Evolutionary conservation across 2,329 filamentous ascomycete genomes (phyloP), one percentile per base, ranked within the genome.

Genomic region (Diaporthe sp.): DNA sequence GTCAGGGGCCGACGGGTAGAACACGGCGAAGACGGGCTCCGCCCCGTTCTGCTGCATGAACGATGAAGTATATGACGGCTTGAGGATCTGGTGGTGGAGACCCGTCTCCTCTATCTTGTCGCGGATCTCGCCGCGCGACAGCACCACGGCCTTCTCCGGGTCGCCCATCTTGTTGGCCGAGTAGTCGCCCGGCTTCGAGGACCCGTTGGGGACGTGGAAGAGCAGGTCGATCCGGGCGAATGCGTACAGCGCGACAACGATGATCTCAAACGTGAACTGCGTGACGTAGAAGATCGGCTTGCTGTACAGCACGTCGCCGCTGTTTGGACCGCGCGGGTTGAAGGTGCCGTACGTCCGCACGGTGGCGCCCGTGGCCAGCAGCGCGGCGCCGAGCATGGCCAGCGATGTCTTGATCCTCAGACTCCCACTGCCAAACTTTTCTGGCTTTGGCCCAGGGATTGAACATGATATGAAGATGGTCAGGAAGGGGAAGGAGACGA

Each of bases 261-360:
- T 64, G 9, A 81, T 74, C 55, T 84, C 83, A 5, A 84, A 76
- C 8, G 78, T 74, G 72, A 84, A 85, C 47, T 79, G 77, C 47
- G 83, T 84, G 28, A 80, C 77, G 75, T 85, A 85, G 70, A 85
- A 83, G 0, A 80, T 80, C 2, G 80, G 74, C 54, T 80, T 82
- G 70, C 79, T 77, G 47, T 81, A 84, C 76, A 83, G 78, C 13
- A 81, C 78, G 6, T 79, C 80, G 30, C 80, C 28, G 7, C 55
- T 73, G 12, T 76, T 58, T 0, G 76, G 78, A 6, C 77, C 77
- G 12, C 79, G 78, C 5, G 80, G 70, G 58, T 79, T 78, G 73
- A 79, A 80, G 15, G 77, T 35, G 4, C 77, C 77, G 19, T 82
- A 82, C 1, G 80, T 40, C 52, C 79, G 77, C 35, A 80, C 72